Evolutionary conservation across 2,329 filamentous ascomycete genomes (phyloP), one percentile per base, ranked within the genome.

Genomic region (Claviceps sp.): DNA sequence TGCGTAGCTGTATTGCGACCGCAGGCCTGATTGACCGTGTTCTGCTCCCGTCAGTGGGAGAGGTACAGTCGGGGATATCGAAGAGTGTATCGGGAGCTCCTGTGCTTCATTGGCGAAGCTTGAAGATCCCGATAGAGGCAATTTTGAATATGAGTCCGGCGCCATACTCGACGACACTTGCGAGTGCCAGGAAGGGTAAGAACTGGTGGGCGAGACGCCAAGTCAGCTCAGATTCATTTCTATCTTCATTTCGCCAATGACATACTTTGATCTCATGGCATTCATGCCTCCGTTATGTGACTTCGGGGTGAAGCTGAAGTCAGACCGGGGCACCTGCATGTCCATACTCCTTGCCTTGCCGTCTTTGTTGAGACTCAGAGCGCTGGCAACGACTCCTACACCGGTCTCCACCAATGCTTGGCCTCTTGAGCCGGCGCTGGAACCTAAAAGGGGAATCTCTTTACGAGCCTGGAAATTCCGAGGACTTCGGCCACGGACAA

Each of bases 401-500:
- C 78, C 78, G 0, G 77, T 80, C 62, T 81, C 78, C n/a, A 82
- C 78, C 46, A 83, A 70, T 38, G 82, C 82, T 64, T 93, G 90
- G 42, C 88, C 82, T n/a, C 85, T 77, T 29, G 86, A 86, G 26
- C 83, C 83, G 22, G 84, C 84, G 57, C 85, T 88, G 16, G 78
- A 82, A 17, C 86, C 87, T 50, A 88, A 78, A 46, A 97, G 76
- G 2, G 91, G 89, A 54, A 95, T 85, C 66, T 97, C 91, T 66
- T 95, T 96, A 50, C 91, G 79, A 9, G 89, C 86, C 66, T 95
- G 89, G 66, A 97, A 97, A 67, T 97, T 97, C 39, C 91, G 79
- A 4, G 91, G 91, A 66, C 90, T 96, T 60, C 91, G 80, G 38
- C 91, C 91, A 55, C 91, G 85, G 34, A 97, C 91, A 51, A 97